Evolutionary conservation across 225 moss, liverwort and hornwort genomes (phyloP).

Genomic region (Sphagnum contortum): DNA sequence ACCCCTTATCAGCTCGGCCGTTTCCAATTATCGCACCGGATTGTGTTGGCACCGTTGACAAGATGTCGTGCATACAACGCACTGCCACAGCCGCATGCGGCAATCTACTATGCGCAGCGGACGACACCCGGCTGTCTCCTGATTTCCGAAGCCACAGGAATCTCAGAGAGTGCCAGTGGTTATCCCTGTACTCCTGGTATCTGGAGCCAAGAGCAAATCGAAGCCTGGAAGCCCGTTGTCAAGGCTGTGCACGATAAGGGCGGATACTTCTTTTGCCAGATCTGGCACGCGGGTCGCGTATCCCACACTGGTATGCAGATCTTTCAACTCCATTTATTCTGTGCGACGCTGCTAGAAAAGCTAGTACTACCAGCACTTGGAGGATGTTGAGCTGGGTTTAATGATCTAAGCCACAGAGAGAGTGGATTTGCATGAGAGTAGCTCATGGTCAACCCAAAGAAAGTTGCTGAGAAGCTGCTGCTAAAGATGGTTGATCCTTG

Average conservation of each 20-base stretch:
- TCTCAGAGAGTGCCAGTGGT: not conserved
- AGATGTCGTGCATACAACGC: not conserved
- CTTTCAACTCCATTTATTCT: not conserved
- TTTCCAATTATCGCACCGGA: not conserved
- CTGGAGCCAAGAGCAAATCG: conserved; percentile 5
- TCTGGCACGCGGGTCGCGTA: conserved; percentile 9
- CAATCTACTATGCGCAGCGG: conserved; percentile 4
- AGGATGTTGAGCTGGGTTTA: too few species aligned
- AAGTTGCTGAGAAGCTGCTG: too few species aligned
- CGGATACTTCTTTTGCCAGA: conserved; percentile 4
- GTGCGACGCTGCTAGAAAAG: too few species aligned
- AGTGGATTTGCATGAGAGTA: too few species aligned
- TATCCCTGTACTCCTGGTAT: conserved; percentile 8
- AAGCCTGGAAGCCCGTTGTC: conserved; percentile 9
- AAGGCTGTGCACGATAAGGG: conserved; percentile 5
- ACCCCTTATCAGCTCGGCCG: too few species aligned
- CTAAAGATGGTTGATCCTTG: too few species aligned
- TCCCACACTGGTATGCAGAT: conserved; percentile 4
- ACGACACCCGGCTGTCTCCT: conserved; percentile 4
- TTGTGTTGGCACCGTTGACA: not conserved
- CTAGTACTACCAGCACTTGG: too few species aligned
- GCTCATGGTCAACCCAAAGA: too few species aligned
- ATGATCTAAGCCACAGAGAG: too few species aligned
- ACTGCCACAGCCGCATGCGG: not conserved
- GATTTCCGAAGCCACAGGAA: not conserved